A percentile compares a stretch with the other conserved stretches of the same genome.
Conservation (phyloP, 352 stramenopile species). For the Phytopythium oedochilum region DNA sequence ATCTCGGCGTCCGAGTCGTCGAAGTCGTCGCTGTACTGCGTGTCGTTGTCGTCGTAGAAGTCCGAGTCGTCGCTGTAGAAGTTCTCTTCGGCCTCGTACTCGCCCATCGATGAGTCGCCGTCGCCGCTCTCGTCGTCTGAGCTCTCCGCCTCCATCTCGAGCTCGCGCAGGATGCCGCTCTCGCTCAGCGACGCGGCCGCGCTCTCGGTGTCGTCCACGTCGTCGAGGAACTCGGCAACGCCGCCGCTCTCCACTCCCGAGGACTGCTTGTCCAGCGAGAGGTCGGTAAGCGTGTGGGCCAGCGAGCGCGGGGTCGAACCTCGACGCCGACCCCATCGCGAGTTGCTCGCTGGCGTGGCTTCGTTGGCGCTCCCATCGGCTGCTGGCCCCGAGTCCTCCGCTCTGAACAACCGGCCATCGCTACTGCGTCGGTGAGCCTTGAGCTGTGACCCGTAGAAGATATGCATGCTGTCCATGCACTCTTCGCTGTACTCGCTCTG, state of each 20-base stretch:
- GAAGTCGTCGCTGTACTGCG: constrained; percentile 81
- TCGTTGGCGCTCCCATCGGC: not conserved
- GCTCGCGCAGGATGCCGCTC: constrained; percentile 53
- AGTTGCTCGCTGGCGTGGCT: constrained; percentile 18
- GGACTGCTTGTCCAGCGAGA: constrained; percentile 13
- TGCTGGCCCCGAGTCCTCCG: not conserved
- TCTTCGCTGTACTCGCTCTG: constrained; percentile 78
- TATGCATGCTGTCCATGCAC: constrained; percentile 69
- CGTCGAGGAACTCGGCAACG: constrained; percentile 2
- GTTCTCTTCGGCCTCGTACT: constrained; percentile 79
- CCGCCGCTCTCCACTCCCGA: not conserved
- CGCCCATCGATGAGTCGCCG: constrained; percentile 51
- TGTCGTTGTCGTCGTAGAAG: constrained; percentile 61
- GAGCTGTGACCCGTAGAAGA: constrained; percentile 49
- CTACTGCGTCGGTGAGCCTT: constrained; percentile 13
- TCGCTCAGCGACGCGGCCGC: constrained; percentile 32
- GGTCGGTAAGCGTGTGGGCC: not conserved
- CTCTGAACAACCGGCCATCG: not conserved
- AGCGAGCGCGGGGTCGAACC: not conserved
- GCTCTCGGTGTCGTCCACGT: constrained; percentile 16
- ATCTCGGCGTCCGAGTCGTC: constrained; percentile 73
- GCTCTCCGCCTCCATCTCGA: constrained; percentile 50
- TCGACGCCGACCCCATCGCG: constrained; percentile 1
- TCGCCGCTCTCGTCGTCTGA: constrained; percentile 34
- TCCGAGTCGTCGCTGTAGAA: constrained; percentile 84